Evolutionary conservation across 371 early-diverging fungal genomes (phyloP).

Genomic region (Mucor circinelloides): DNA sequence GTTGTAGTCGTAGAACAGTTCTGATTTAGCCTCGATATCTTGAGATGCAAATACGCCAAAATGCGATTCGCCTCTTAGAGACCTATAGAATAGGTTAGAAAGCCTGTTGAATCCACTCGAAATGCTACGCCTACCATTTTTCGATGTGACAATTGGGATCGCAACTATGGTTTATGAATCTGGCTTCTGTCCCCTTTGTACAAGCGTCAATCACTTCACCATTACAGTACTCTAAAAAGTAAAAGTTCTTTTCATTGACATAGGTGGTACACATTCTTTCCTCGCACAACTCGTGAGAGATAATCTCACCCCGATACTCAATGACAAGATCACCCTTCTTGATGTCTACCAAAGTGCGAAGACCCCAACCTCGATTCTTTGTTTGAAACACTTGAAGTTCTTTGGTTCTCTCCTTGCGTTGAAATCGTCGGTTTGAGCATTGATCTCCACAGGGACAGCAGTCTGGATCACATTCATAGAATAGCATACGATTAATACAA

Average conservation of each 20-base stretch:
- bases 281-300: constrained; percentile 66
- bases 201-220: constrained; percentile 59
- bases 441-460: constrained; percentile 70
- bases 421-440: constrained; percentile 82
- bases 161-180: constrained; percentile 68
- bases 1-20: constrained; percentile 89
- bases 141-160: constrained; percentile 94
- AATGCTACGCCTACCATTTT: constrained; percentile 66
- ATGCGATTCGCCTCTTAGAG: constrained; percentile 68
- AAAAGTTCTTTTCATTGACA: constrained; percentile 69
- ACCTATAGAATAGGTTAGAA: constrained; percentile 35
- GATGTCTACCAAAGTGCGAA: constrained; percentile 66
- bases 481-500: constrained; percentile 78
- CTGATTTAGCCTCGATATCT: constrained; percentile 72
- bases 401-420: constrained; percentile 53
- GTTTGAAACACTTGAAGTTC: constrained; percentile 69
- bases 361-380: constrained; percentile 76
- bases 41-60: constrained; percentile 79
- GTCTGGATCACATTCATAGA: constrained; percentile 76
- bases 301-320: constrained; percentile 91
- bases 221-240: constrained; percentile 78
- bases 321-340: constrained; percentile 69
- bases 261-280: constrained; percentile 78
- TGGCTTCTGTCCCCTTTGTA: constrained; percentile 34
- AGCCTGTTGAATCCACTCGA: not conserved